Evolutionary conservation across 177 flowering plant genomes (phyloP), one percentile per base, ranked within the genome.

Genomic region (Vitis hybrid): DNA sequence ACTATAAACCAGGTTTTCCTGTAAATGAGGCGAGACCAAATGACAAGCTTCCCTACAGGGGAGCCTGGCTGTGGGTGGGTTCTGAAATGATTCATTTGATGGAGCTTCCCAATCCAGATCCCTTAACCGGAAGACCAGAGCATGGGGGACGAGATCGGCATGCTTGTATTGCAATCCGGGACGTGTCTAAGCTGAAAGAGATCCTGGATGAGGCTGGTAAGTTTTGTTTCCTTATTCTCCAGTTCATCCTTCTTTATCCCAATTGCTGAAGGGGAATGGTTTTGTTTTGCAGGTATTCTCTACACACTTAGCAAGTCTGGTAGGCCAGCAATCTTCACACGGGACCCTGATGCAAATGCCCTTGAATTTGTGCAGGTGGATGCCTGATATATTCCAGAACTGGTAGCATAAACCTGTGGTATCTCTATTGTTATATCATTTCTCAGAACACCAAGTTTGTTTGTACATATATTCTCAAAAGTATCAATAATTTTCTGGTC

Each of bases 81-180:
- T 83, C 97, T 59, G 97, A 90, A 79, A 95, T 95, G 99, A 92
- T 95, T 82, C 99, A 95, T 76, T 78, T 95, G 76, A 92, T 95
- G 97, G 99, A 95, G 82, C 99, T 95, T 77, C 96, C 97, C 55
- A 95, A 95, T 82, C 99, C 99, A 10, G 99, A 95, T 68, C 99
- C 99, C 6, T 82, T 90, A 54, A 82, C 88, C 2, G 98, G 98
- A 28, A 85, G 97, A 20, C 94, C 99, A 31, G 89, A 84, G 60
- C 99, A 96, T 73, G 99, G 97, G 1, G 99, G 98, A 44, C 85
- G 98, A 64, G 98, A 95, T 66, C 90, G 97, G 59, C 99, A 95
- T 75, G 76, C 99, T 65, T 92, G 99, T 60, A 82, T 95, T 69
- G 86, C 92, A 14, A 90, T 94, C 18, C 72, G 79, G 47, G 90